A percentile compares a stretch with the other conserved stretches of the same genome.
Evolutionary conservation across 176 grass and related monocot species (phyloP).

Genomic region (Hyparrhenia diplandra): DNA sequence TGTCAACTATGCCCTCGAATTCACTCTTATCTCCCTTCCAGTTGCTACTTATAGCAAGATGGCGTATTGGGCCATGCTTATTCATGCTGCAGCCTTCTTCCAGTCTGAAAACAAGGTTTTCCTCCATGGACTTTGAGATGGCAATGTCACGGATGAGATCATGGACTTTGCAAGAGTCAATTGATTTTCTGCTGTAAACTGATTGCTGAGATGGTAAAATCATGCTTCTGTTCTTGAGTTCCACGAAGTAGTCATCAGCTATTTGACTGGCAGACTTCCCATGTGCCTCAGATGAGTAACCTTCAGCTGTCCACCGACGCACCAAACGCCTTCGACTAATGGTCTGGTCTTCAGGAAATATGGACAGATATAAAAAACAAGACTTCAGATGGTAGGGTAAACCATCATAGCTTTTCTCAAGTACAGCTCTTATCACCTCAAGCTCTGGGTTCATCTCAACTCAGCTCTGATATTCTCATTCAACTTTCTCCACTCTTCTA

Average conservation of each 20-base stretch:
- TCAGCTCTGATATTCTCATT: too few species aligned
- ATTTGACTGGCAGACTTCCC: not conserved
- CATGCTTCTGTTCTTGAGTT: not conserved
- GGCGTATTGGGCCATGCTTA: not conserved
- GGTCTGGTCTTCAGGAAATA: too few species aligned
- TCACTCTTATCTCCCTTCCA: not conserved
- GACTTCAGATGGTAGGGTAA: too few species aligned
- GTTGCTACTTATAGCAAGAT: not conserved
- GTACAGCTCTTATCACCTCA: too few species aligned
- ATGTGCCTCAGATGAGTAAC: too few species aligned
- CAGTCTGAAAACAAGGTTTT: not conserved
- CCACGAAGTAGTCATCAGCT: not conserved
- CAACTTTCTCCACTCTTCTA: too few species aligned
- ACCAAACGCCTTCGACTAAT: too few species aligned
- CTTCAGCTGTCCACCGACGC: too few species aligned
- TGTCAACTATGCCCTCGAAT: not conserved
- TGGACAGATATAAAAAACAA: too few species aligned
- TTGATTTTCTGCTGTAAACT: not conserved
- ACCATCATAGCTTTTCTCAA: too few species aligned
- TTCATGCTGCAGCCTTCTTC: not conserved
- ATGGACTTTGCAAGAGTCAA: not conserved
- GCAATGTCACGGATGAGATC: not conserved
- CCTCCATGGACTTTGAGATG: not conserved
- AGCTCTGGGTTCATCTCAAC: too few species aligned
- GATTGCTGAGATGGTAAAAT: not conserved